phyloP scores from a whole-genome alignment of 108 stramenopile species.

The Craspedostauros australis region DNA sequence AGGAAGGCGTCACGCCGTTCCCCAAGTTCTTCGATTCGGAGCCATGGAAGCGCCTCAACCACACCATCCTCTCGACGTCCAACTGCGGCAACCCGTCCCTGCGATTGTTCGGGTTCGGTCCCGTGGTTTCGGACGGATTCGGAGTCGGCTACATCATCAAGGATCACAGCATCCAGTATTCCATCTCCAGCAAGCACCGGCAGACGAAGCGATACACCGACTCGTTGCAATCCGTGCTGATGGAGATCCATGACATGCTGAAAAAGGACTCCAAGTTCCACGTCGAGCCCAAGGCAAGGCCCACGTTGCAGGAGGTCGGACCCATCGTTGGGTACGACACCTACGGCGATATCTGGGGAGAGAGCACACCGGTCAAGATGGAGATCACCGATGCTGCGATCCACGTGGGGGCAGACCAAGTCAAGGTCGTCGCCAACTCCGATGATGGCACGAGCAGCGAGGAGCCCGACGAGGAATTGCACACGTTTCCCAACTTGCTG shows the following conservation, averaged over 20 bases:
- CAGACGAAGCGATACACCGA: constrained; percentile 72
- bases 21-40: constrained; percentile 68
- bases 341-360: constrained; percentile 33
- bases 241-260: constrained; percentile 15
- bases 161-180: constrained; percentile 62
- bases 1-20: constrained; percentile 34
- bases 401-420: too few species aligned
- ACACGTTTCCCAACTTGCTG: too few species aligned
- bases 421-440: too few species aligned
- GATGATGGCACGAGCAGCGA: too few species aligned
- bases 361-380: constrained; percentile 3
- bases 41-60: constrained; percentile 65
- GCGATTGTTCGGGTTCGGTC: constrained; percentile 82
- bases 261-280: constrained; percentile 2
- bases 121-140: constrained; percentile 65
- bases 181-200: constrained; percentile 71
- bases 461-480: too few species aligned
- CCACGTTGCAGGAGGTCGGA: neutral
- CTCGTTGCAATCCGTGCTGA: constrained; percentile 33
- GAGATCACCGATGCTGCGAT: too few species aligned
- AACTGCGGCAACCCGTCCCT: constrained; percentile 88
- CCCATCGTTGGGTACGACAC: constrained; percentile 9
- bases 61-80: constrained; percentile 77
- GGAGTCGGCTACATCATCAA: constrained; percentile 88
- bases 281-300: constrained; percentile 6